These are phyloP conservation scores for Cyclostephanos invisitatus DNA, from an alignment of 108 stramenopile species.

Conservation along the genomic window DNA sequence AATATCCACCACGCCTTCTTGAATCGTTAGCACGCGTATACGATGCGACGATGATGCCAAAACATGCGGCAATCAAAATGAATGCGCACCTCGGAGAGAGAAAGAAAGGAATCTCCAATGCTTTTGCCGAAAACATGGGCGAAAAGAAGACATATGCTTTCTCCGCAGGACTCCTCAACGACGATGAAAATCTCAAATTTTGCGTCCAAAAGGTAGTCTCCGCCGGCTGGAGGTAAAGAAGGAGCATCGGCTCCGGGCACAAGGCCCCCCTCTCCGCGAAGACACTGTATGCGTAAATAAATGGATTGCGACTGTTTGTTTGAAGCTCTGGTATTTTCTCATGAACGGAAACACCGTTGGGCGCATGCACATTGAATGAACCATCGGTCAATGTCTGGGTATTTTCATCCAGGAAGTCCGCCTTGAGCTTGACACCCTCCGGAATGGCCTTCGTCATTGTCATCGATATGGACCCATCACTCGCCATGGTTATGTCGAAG, in stretches of 20 bases:
- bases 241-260: conserved; percentile 77
- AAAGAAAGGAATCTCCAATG: conserved; percentile 4
- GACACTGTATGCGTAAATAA: conserved; percentile 81
- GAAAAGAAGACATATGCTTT: conserved; percentile 6
- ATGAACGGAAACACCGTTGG: conserved; percentile 59
- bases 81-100: conserved; percentile 5
- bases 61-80: conserved; percentile 18
- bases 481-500: conserved; percentile 45
- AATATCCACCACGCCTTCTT: conserved; percentile 27
- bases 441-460: conserved; percentile 55
- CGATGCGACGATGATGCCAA: conserved; percentile 11
- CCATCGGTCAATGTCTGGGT: conserved; percentile 54
- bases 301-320: conserved; percentile 41
- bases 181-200: conserved; percentile 40
- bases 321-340: conserved; percentile 67
- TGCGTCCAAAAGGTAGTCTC: conserved; percentile 80
- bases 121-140: conserved; percentile 23
- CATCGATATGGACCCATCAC: conserved; percentile 53
- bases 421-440: conserved; percentile 72
- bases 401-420: conserved; percentile 72
- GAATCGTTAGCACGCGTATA: conserved; percentile 8
- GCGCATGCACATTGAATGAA: conserved; percentile 58
- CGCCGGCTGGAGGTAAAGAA: conserved; percentile 64
- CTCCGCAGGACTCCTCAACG: conserved; percentile 12
- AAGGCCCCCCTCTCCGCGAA: conserved; percentile 77